Percentiles rank a stretch among this genome's conserved stretches.
These are phyloP conservation scores for Chenopodium quinoa DNA, from an alignment of 148 eudicot genomes.

Conservation along the genomic window DNA sequence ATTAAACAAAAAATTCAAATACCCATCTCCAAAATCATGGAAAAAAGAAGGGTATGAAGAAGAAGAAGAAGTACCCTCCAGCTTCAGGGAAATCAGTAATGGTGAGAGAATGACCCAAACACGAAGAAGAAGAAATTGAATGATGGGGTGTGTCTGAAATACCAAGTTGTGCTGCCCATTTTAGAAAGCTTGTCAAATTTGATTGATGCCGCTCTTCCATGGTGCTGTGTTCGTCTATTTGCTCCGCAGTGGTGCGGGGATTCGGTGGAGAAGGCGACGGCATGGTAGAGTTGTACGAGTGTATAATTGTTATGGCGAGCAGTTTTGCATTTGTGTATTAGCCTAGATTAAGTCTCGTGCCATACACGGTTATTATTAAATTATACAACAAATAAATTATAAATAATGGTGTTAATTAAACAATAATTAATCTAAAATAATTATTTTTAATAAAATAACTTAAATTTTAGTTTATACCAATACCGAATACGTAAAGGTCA, in stretches of 20 bases:
- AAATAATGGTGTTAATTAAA: too few relatives aligned
- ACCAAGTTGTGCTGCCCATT: conserved; percentile 65
- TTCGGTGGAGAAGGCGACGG: neutral
- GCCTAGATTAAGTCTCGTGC: too few relatives aligned
- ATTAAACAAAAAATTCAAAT: neutral
- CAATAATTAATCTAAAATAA: too few relatives aligned
- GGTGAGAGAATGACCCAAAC: conserved; percentile 59
- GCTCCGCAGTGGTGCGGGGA: neutral
- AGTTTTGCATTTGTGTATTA: too few relatives aligned
- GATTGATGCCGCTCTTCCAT: neutral
- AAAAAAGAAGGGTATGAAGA: neutral
- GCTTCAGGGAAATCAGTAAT: conserved; percentile 60
- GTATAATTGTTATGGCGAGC: too few relatives aligned
- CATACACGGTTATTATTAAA: too few relatives aligned
- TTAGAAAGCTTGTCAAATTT: conserved; percentile 45
- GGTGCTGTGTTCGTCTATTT: neutral
- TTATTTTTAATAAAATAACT: too few relatives aligned
- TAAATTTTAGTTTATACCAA: too few relatives aligned
- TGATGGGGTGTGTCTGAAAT: conserved; percentile 49
- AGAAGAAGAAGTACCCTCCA: conserved; percentile 60
- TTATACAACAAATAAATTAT: too few relatives aligned
- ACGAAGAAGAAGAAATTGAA: conserved; percentile 28
- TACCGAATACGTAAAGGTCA: too few relatives aligned
- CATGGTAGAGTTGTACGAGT: too few relatives aligned
- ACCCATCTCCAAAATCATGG: neutral